These are phyloP conservation scores for Coleophoma crateriformis DNA, from an alignment of 2,329 filamentous ascomycete genomes.

Conservation along the genomic window DNA sequence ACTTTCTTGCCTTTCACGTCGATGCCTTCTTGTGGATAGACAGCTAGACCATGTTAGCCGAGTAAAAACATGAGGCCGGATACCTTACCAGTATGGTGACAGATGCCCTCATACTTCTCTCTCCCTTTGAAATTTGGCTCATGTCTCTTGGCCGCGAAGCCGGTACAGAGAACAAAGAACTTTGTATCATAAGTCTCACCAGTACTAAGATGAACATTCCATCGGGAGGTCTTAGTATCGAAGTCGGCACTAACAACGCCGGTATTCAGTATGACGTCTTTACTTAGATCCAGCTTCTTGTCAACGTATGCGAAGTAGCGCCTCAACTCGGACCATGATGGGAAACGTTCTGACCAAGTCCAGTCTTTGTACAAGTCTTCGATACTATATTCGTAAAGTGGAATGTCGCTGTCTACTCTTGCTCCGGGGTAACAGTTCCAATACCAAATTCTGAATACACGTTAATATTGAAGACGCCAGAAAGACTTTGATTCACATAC, in stretches of 20 bases:
- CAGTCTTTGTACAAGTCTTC: constrained; percentile 37
- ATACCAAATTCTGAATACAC: constrained; percentile 7
- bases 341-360: constrained; percentile 36
- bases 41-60: constrained; percentile 2
- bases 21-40: constrained; percentile 29
- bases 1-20: constrained; percentile 44
- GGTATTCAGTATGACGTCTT: constrained; percentile 33
- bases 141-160: constrained; percentile 18
- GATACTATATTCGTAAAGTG: constrained; percentile 28
- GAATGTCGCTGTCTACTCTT: constrained; percentile 41
- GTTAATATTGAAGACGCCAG: not conserved
- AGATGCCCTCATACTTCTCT: constrained; percentile 17
- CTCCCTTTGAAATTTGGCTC: constrained; percentile 17
- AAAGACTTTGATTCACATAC: not conserved
- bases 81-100: constrained; percentile 16
- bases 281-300: constrained; percentile 34
- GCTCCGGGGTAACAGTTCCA: constrained; percentile 38
- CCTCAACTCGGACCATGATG: constrained; percentile 33
- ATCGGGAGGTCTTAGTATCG: constrained; percentile 27
- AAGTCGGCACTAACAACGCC: constrained; percentile 34
- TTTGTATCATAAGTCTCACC: constrained; percentile 20
- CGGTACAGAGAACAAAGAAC: constrained; percentile 19
- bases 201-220: constrained; percentile 33
- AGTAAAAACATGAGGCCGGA: constrained; percentile 2
- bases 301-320: constrained; percentile 42